Evolutionary conservation across 2,329 filamentous ascomycete species (phyloP).

Genomic region (Paraphoma sp.): DNA sequence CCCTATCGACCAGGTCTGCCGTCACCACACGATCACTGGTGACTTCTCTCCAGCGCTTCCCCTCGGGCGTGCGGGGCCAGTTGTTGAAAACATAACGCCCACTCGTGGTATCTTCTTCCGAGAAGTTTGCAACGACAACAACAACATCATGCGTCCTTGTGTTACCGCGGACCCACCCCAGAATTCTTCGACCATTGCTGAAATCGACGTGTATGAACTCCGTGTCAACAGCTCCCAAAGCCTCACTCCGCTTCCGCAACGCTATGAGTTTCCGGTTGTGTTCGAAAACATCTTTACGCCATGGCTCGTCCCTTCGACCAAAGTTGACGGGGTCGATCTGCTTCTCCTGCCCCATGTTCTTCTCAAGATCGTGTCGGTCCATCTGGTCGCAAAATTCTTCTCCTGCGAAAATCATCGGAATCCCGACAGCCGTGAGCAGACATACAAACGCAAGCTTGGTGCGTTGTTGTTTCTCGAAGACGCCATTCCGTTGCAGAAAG

Average conservation of each 20-base stretch:
- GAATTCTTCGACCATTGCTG: background rate
- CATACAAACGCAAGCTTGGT: background rate
- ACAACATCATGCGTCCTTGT: background rate
- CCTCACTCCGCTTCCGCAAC: background rate
- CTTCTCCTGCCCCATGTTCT: background rate
- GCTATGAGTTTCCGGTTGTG: background rate
- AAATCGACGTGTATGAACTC: background rate
- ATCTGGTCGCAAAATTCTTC: background rate
- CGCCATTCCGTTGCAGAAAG: background rate
- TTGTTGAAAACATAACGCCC: background rate
- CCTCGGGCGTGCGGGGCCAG: background rate
- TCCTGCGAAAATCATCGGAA: background rate
- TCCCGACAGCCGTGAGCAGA: background rate
- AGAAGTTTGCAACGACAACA: background rate
- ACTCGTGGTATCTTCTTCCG: background rate
- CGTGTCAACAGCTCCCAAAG: background rate
- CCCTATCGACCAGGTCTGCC: background rate
- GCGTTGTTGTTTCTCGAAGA: background rate
- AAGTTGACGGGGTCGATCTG: background rate
- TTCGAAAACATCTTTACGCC: background rate
- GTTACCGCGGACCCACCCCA: background rate
- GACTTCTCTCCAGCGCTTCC: background rate
- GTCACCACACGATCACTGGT: background rate
- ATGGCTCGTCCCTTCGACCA: background rate
- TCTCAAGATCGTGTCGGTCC: background rate